Base-by-base conservation (phyloP, 1,139 yeast genomes). In the Suhomyces maxii region DNA sequence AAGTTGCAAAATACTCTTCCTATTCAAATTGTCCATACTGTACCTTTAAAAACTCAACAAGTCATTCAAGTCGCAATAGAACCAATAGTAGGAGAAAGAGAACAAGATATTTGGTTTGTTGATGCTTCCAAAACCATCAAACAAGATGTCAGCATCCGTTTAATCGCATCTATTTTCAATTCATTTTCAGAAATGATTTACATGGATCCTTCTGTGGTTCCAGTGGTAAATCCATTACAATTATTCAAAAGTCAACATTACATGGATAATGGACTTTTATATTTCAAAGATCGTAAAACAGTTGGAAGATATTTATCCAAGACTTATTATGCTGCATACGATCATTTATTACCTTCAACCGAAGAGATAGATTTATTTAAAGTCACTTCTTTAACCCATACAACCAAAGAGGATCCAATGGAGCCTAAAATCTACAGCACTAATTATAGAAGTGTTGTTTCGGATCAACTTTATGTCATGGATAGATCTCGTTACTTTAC, bases 1-100 rank as follows among this genome's bases (percentile, higher is more conserved):
- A 58, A 62, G 10, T 56, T 68, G 23, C 56, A 59, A 25, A 73
- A 70, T 49, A 47, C 49, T 10, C 57, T 68, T 25, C 78, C 79
- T 1, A 65, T 73, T 35, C 69, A 74, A 55, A 58, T 75, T 40
- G 59, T 73, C 3, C 64, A 63, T 57, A 34, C 47, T 10, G 38
- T 37, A 11, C 34, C 35, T 8, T 37, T 51, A 23, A 25, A 34
- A 4, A 34, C 12, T 2, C 18, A 9, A 4, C 13, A 39, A 1
- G 28, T 49, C 6, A 26, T 26, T 2, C 32, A 23, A 2, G 39
- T 41, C 25, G 46, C 42, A 11, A 26, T 14, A 6, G 44, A 28
- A 10, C 26, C 40, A 7, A 26, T 38, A 7, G 33, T 26, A 7
- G 40, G 34, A 13, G 42, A 37, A 14, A 12, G 58, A 1, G 55